Evolutionary conservation across 371 early-diverging fungal species (phyloP).

Genomic region (Mortierella sp.): DNA sequence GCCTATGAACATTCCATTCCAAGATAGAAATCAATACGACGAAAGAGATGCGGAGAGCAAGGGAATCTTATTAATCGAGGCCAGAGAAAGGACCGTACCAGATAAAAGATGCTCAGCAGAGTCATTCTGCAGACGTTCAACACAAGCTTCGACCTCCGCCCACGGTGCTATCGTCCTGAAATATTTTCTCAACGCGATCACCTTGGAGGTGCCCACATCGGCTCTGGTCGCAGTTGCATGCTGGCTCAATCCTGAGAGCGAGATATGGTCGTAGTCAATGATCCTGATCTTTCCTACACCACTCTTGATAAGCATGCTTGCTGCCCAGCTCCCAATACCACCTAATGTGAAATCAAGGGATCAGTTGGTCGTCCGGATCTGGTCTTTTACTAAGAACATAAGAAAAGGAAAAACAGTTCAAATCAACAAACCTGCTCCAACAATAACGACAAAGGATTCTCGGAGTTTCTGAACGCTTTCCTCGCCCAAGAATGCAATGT

Average conservation of each 20-base stretch:
- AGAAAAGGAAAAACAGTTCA: too few species aligned
- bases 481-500: slow-evolving; percentile 45
- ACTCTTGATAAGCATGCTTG: slow-evolving; percentile 43
- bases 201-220: slow-evolving; percentile 40
- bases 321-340: slow-evolving; percentile 41
- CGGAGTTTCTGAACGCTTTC: slow-evolving; percentile 44
- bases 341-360: slow-evolving; percentile 9
- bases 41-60: too few species aligned
- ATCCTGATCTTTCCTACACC: slow-evolving; percentile 39
- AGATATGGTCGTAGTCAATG: slow-evolving; percentile 30
- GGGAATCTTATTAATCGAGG: too few species aligned
- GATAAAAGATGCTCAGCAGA: slow-evolving; percentile 29
- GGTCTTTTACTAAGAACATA: too few species aligned
- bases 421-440: slow-evolving; percentile 45
- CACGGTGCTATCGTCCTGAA: slow-evolving; percentile 39
- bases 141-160: slow-evolving; percentile 41
- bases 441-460: slow-evolving; percentile 38
- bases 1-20: slow-evolving; percentile 14
- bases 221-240: slow-evolving; percentile 28
- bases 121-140: slow-evolving; percentile 27
- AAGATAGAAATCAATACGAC: background rate
- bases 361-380: too few species aligned
- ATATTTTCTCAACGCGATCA: slow-evolving; percentile 26
- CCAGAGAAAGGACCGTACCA: slow-evolving; percentile 16
- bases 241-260: slow-evolving; percentile 26